Evolutionary conservation across 768 basidiomycete species (phyloP).

Genomic region (Fistulinella prunicolor): DNA sequence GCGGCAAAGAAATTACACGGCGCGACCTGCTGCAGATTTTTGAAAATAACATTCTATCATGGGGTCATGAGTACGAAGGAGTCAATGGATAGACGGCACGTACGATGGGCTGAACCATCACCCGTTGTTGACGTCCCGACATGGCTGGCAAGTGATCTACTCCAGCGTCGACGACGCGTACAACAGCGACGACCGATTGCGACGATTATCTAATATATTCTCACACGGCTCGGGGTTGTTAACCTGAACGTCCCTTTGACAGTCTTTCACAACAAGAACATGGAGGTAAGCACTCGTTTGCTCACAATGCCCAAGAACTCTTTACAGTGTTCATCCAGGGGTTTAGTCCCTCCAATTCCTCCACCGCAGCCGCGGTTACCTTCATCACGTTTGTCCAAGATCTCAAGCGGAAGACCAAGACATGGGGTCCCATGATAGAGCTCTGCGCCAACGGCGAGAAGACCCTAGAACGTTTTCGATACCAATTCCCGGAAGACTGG

Average conservation of each 20-base stretch:
- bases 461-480: constrained; percentile 94
- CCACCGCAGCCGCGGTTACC: constrained; percentile 96
- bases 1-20: neutral
- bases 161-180: constrained; percentile 10
- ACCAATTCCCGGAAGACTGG: constrained; percentile 97
- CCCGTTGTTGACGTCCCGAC: constrained; percentile 91
- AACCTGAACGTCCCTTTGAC: constrained; percentile 17
- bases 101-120: constrained; percentile 99
- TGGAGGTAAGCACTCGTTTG: constrained; percentile 26
- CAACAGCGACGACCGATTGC: constrained; percentile 1
- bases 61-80: constrained; percentile 3
- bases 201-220: constrained; percentile 23
- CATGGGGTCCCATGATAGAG: constrained; percentile 97
- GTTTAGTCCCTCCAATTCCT: constrained; percentile 78
- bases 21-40: constrained; percentile 84
- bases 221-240: constrained; percentile 14
- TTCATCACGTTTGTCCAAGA: constrained; percentile 99
- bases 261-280: constrained; percentile 22
- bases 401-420: constrained; percentile 93
- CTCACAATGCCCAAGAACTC: neutral
- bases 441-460: constrained; percentile 94
- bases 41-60: constrained; percentile 91
- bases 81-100: constrained; percentile 29
- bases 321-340: constrained; percentile 37
- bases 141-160: constrained; percentile 45